Evolutionary conservation across 1,284 basidiomycete species (phyloP), one percentile per base, ranked within the genome.

Genomic region (Microbotryum intermedium): DNA sequence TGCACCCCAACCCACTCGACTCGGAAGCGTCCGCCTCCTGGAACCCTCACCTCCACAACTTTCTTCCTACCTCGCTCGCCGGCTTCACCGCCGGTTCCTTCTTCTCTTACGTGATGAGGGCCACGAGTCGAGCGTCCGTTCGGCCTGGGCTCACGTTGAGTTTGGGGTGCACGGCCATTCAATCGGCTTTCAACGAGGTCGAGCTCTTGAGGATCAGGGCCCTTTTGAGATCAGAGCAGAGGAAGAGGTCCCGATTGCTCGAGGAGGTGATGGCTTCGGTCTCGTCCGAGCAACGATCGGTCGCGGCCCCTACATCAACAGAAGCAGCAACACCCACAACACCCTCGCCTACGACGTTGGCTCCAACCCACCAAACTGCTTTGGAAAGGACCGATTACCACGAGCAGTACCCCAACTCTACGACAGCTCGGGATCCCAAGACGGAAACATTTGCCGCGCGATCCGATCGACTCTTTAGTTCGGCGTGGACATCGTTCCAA

Each of bases 371-470:
- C 9, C 23, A 16, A 39, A 39, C 53, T 29, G 1, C 57, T 23
- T 16, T 30, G 52, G 5, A 44, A 34, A 11, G 25, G 52, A 9
- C 47, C 52, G 48, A 57, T 53, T 26, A 58, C 43, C 26, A 44
- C 48, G 16, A 16, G 48, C 20, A 39, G 43, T 16, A 57, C 50
- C 20, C 26, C 55, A 9, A 29, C 34, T n/a, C 25, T 42, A 6
- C 28, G 26, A 2, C 55, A 34, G 25, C 21, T 55, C 13, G 62
- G 34, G 34, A 61, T 13, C 61, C 61, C 2, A 58, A 54, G 2
- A 52, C 57, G 28, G 55, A 64, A 10, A 67, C 66, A 21, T 67
- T 67, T 48, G 57, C 60, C 20, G 66, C 65, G 30, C 56, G 63
- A 25, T 62, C 60, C 10, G 66, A 67, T 53, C 50, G 57, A 1